A percentile compares a stretch with the other conserved stretches of the same genome.
These are phyloP conservation scores for Gaeumannomyces tritici DNA, from an alignment of 2,329 filamentous ascomycete species.

Conservation along the genomic window DNA sequence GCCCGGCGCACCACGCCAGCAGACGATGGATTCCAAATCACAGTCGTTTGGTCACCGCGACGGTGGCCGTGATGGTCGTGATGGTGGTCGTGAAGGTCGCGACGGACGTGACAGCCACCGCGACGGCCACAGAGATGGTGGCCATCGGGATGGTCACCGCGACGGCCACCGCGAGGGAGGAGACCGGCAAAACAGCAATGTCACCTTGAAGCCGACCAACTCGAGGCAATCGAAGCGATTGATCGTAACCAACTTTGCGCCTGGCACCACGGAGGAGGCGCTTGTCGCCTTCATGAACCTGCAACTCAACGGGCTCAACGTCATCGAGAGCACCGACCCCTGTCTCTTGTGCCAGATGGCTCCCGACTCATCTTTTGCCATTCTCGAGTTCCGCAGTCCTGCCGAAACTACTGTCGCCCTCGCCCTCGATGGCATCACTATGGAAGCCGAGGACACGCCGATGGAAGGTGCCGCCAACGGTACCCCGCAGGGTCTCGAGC, in stretches of 20 bases:
- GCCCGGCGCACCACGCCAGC: constrained; percentile 86
- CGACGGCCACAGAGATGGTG: constrained; percentile 1
- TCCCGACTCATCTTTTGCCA: constrained; percentile 68
- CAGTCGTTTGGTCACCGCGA: constrained; percentile 63
- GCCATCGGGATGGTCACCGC: neutral
- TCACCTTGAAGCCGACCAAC: constrained; percentile 84
- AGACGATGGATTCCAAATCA: constrained; percentile 88
- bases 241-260: constrained; percentile 74
- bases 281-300: constrained; percentile 87
- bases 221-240: constrained; percentile 91
- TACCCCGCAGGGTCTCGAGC: constrained; percentile 52
- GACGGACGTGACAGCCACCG: constrained; percentile 1
- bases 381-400: constrained; percentile 82
- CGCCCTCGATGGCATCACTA: constrained; percentile 79
- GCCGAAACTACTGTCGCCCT: constrained; percentile 85
- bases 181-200: constrained; percentile 36
- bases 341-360: constrained; percentile 78
- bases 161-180: neutral
- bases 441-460: constrained; percentile 63
- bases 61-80: constrained; percentile 1
- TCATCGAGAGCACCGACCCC: constrained; percentile 73
- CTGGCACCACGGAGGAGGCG: constrained; percentile 62
- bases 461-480: constrained; percentile 42
- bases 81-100: neutral
- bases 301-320: constrained; percentile 92